Base-by-base conservation (phyloP, 148 eudicot species). In the Polygonum aviculare region DNA sequence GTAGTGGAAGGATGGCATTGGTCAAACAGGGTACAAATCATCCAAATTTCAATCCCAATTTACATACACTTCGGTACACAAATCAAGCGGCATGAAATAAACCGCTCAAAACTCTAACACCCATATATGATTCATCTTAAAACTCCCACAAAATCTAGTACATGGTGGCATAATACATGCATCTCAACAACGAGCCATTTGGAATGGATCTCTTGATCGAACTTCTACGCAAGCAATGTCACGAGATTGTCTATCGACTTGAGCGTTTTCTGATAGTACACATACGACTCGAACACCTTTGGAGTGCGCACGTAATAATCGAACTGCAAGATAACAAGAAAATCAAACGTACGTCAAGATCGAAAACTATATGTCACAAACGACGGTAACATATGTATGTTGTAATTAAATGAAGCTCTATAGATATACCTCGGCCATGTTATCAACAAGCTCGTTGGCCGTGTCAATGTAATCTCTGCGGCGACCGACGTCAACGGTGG, bases 251-350 rank as follows among this genome's bases (percentile, higher is more conserved):
- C 97, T 1, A 93, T 85, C 44, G 97, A 93, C 79, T 87, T 89
- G 87, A 93, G 77, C 33, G 97, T 90, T 89, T 93, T 93, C 91
- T 90, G 91, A 74, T 93, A 93, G 83, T 73, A 93, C 36, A 93
- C 33, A 69, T 90, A 90, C 0, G 97, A 93, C 69, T 93, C 95
- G 75, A 88, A 93, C 12, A 93, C 87, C 75, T 91, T 89, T 15
- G 98, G 98, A 7, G 96, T 86, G 72, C 96, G 86, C 11, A 93
- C 78, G 47, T 89, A 91, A 45, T 79, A 78, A 84, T 93, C 98
- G 79, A 93, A 91, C 98, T 93, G 92, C 72, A 85, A 54, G 50
- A 74, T 3, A 49, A 73, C 55, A 74, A 15, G 75, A 52, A n/a
- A 62, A 21, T 38, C 60, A n/a, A 57, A 26, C 31, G 31, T 26